Evolutionary conservation across 768 basidiomycete genomes (phyloP), one percentile per base, ranked within the genome.

Genomic region (Daedaleopsis sinensis): DNA sequence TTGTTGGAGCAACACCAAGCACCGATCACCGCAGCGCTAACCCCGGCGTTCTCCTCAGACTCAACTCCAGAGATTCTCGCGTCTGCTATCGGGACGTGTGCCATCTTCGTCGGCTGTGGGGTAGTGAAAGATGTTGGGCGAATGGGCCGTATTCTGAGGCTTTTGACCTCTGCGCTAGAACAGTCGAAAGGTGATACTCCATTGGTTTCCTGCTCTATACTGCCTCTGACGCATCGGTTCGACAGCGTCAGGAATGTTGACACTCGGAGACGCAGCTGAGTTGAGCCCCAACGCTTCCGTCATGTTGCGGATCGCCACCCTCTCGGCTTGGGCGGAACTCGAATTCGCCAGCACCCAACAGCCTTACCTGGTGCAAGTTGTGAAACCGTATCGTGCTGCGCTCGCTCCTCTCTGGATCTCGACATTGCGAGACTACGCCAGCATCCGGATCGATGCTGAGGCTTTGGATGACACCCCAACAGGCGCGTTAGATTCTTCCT

Each of bases 1-100:
- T 79, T 99, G 3, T 84, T 99, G 13, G 96, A 99, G 71, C 97
- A 99, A 72, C 91, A 97, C 73, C 97, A 99, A 76, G 96, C 97
- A 0, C 96, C 97, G 0, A 96, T 99, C 61, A 97, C 96, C 2
- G 94, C 97, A 19, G 97, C 97, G 0, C 81, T 98, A 18, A 98
- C 96, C 0, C 96, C 97, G 0, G 95, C 96, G 0, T 98, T 99
- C 70, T 94, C 94, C 1, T 83, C 93, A 0, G 97, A 98, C 71
- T 93, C 95, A 0, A 94, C 94, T 0, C 96, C 96, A 0, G 96
- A 99, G 71, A 96, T 98, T 36, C 71, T 98, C 43, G 93, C 96
- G 0, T 89, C 92, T 24, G 96, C 95, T 1, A 88, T 98, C 18
- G 87, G 94, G 70, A 90, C 94, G 11, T 98, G 96, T 67, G 97